These are phyloP conservation scores for Phytopythium delawarense DNA, from an alignment of 352 stramenopile species.

Conservation along the genomic window DNA sequence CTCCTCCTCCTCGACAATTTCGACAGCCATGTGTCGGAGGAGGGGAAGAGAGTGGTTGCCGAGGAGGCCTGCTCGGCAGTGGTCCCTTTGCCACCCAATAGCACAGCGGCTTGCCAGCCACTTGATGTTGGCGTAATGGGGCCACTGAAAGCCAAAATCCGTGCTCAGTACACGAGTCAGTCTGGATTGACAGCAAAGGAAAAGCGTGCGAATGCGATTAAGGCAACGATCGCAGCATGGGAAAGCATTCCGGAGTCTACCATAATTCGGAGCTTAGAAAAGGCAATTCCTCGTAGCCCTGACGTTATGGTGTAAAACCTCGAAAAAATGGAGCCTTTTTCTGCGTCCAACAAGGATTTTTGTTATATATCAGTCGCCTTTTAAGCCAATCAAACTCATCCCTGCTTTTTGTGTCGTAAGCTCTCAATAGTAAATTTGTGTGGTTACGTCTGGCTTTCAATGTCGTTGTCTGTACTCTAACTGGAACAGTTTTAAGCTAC, in stretches of 20 bases:
- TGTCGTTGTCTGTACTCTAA: too few species aligned
- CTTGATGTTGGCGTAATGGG: neutral
- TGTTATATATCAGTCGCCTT: too few species aligned
- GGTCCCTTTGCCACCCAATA: neutral
- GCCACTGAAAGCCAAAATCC: neutral
- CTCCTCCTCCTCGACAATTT: conserved; percentile 4
- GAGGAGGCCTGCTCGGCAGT: neutral
- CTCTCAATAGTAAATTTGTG: too few species aligned
- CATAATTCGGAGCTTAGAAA: neutral
- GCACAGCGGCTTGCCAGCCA: neutral
- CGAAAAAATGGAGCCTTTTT: neutral
- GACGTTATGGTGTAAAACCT: neutral
- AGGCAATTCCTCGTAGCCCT: neutral
- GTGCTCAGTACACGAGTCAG: neutral
- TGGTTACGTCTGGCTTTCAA: too few species aligned
- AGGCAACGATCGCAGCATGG: neutral
- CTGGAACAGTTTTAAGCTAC: too few species aligned
- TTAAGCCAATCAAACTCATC: too few species aligned
- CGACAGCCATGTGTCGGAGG: neutral
- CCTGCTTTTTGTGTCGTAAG: too few species aligned
- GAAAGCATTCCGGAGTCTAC: neutral
- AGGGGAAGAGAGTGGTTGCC: neutral
- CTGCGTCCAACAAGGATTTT: too few species aligned
- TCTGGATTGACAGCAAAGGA: neutral
- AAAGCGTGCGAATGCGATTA: neutral